Conservation (phyloP, 257 asterid species). For the Gentiana macrophylla region DNA sequence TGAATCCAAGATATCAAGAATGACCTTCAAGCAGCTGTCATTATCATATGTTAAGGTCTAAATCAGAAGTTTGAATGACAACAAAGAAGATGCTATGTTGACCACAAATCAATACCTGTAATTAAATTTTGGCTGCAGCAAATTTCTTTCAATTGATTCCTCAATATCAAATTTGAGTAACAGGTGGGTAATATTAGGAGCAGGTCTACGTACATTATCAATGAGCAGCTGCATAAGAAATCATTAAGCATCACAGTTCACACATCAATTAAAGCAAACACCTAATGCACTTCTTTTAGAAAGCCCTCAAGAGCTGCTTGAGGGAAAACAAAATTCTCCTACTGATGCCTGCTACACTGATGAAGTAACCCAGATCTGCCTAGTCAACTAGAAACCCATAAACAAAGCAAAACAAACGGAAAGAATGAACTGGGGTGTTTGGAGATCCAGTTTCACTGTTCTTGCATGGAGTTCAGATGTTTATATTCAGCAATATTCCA, state of each 20-base stretch:
- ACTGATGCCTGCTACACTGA: background rate
- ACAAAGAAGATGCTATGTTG: conserved; percentile 1
- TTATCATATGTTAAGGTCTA: conserved; percentile 14
- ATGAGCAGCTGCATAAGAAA: conserved; percentile 63
- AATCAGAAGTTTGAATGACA: conserved; percentile 4
- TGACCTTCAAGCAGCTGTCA: conserved; percentile 87
- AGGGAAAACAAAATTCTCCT: background rate
- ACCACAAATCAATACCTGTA: conserved; percentile 49
- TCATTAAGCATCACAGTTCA: background rate
- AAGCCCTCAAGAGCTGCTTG: background rate
- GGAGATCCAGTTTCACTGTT: no score
- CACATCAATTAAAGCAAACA: background rate
- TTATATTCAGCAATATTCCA: no score
- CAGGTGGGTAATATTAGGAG: conserved; percentile 80
- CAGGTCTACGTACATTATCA: conserved; percentile 76
- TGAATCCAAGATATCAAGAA: conserved; percentile 77
- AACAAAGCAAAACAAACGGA: background rate
- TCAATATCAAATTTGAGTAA: conserved; percentile 84
- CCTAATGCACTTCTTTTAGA: background rate
- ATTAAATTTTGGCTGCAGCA: conserved; percentile 86
- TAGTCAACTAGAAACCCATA: background rate
- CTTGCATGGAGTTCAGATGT: no score
- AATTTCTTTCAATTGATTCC: conserved; percentile 67
- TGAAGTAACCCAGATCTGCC: background rate
- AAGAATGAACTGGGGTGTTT: background rate